Conservation (phyloP, 2,329 filamentous ascomycete genomes). For the Periglandula ipomoeae region DNA sequence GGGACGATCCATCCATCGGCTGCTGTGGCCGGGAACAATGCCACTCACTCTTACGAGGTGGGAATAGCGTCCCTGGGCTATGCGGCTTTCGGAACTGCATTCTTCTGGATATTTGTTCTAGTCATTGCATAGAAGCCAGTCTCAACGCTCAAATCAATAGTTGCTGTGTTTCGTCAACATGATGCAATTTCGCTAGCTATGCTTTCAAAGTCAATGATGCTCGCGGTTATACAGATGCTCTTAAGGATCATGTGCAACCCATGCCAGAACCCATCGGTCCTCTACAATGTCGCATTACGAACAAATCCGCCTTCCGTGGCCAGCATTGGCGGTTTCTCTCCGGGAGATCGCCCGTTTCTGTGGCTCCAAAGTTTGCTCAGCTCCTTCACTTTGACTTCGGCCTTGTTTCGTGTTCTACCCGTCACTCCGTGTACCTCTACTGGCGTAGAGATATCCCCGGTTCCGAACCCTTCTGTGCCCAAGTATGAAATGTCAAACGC, state of each 20-base stretch:
- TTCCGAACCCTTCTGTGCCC: conserved; percentile 29
- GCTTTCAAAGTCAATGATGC: neutral
- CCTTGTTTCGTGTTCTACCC: conserved; percentile 18
- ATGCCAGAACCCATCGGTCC: neutral
- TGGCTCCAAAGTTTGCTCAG: conserved; percentile 55
- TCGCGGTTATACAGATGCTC: neutral
- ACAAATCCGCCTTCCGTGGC: conserved; percentile 26
- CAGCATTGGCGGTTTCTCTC: conserved; percentile 29
- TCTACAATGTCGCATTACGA: conserved; percentile 30
- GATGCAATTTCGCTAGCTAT: neutral
- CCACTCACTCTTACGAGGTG: neutral
- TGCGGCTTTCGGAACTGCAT: neutral
- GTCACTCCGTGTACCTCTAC: conserved; percentile 30
- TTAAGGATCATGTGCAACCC: no score
- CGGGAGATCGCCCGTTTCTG: conserved; percentile 47
- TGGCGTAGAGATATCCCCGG: conserved; percentile 22
- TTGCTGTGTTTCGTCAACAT: neutral
- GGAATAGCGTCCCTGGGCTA: no score
- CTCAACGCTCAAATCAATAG: neutral
- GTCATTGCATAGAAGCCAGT: neutral
- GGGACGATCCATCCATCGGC: neutral
- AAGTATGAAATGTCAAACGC: conserved; percentile 39
- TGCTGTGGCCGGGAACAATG: neutral
- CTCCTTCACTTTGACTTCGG: conserved; percentile 44
- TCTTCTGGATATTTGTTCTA: neutral